phyloP scores from a whole-genome alignment of 176 grass and related monocot species.

The Rhynchospora tenuis region DNA sequence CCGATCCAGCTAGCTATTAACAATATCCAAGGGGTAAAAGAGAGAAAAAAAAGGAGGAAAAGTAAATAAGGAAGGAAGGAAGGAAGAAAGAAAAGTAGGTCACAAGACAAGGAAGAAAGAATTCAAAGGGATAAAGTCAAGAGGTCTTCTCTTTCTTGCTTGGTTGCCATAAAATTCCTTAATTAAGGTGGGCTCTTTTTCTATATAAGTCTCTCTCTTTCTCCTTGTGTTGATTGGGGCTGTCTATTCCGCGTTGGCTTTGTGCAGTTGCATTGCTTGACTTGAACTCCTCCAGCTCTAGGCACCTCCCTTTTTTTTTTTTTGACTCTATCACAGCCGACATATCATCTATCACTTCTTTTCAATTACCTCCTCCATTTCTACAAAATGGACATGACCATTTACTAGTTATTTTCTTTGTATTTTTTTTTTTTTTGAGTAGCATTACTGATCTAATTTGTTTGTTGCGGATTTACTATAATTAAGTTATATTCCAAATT shows the following conservation, averaged over 20 bases:
- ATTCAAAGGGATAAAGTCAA: slow-evolving; percentile 14
- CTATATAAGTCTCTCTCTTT: slow-evolving; percentile 6
- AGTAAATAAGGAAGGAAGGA: background rate
- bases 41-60: background rate
- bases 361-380: background rate
- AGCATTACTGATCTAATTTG: too few relatives aligned
- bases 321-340: slow-evolving; percentile 27
- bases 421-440: too few relatives aligned
- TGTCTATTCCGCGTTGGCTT: slow-evolving; percentile 23
- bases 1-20: background rate
- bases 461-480: too few relatives aligned
- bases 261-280: slow-evolving; percentile 23
- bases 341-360: background rate
- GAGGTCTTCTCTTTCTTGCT: slow-evolving; percentile 15
- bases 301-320: background rate
- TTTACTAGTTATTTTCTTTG: background rate
- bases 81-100: slow-evolving; percentile 3
- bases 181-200: slow-evolving; percentile 5
- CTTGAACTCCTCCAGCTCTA: slow-evolving; percentile 4
- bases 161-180: slow-evolving; percentile 12
- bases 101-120: background rate
- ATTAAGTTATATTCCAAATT: too few relatives aligned
- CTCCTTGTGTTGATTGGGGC: background rate
- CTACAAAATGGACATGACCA: background rate
- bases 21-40: background rate